Percentiles rank a stretch among this genome's conserved stretches.
phyloP scores from a whole-genome alignment of 2,329 filamentous ascomycete genomes.

The Phaeosphaeriaceae sp. region DNA sequence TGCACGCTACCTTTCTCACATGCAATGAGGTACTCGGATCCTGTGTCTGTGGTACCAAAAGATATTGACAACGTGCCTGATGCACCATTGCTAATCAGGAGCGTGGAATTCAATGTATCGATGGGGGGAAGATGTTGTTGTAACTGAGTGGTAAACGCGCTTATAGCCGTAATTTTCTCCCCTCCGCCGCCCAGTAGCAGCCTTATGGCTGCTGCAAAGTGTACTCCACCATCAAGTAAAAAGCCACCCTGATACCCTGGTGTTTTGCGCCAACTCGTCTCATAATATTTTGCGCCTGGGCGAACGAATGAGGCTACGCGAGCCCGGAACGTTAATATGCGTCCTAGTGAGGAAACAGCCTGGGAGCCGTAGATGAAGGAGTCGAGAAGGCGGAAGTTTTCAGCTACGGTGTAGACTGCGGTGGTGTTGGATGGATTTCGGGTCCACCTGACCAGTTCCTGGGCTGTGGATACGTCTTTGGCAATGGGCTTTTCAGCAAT shows the following conservation, averaged over 20 bases:
- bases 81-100: constrained; percentile 61
- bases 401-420: constrained; percentile 61
- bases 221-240: constrained; percentile 76
- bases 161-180: constrained; percentile 56
- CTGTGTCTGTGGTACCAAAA: constrained; percentile 62
- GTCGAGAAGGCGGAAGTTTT: constrained; percentile 73
- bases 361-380: constrained; percentile 60
- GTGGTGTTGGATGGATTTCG: constrained; percentile 45
- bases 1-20: constrained; percentile 65
- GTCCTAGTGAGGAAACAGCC: constrained; percentile 60
- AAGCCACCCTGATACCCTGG: constrained; percentile 78
- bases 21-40: constrained; percentile 63
- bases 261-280: constrained; percentile 68
- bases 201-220: constrained; percentile 69
- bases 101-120: constrained; percentile 68
- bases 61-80: constrained; percentile 65
- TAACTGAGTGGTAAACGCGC: constrained; percentile 62
- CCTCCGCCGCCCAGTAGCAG: constrained; percentile 58
- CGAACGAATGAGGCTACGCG: constrained; percentile 55
- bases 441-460: constrained; percentile 58
- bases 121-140: constrained; percentile 67
- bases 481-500: constrained; percentile 73
- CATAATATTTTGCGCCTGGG: constrained; percentile 61
- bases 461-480: constrained; percentile 61
- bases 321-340: constrained; percentile 61